Base-by-base conservation (phyloP, 371 early-diverging fungal genomes). In the Batkoa obscura region DNA sequence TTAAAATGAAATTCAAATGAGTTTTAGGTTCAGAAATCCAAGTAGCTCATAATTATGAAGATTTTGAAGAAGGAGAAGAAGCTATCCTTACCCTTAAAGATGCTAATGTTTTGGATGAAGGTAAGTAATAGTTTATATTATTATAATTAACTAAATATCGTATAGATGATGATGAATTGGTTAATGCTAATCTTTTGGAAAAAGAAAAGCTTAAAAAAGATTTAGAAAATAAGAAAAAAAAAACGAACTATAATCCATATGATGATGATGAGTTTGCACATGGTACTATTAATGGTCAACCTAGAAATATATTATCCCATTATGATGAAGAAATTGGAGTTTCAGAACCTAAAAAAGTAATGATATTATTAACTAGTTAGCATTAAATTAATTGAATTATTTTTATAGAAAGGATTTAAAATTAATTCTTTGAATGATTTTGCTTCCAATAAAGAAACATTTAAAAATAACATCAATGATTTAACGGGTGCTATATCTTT, bases 31-130 rank as follows among this genome's bases (percentile, higher is more conserved):
- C 23, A 23, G 23, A 23, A 23, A 23, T 23, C 23, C 23, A 23
- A 23, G 90, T 94, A 1, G 82, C 73, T 0, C 91, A 93, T 62
- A 75, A 72, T 43, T 33, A 88, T 38, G 61, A 73, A 1, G 83
- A 85, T 32, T 78, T 94, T 43, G 68, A 66, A 2, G 82, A 79
- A 59, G 82, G 79, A 10, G 72, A 70, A 1, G 94, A 94, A 57
- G 73, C 78, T 0, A 84, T 94, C 49, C 67, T 95, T 57, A 88
- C 90, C 0, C 64, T 95, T 15, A 88, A 88, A 60, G 96, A 95
- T 66, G 70, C 74, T 13, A 74, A 73, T 0, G 83, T 90, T 55
- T 63, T 78, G 36, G 88, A 81, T 55, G 78, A 73, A 59, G 74
- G 65, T 32, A 57, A 31, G 34, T 41, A 55, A 17, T 46, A 31